These are phyloP conservation scores for Populus davidiana DNA, from an alignment of 345 rosid species.

Conservation along the genomic window DNA sequence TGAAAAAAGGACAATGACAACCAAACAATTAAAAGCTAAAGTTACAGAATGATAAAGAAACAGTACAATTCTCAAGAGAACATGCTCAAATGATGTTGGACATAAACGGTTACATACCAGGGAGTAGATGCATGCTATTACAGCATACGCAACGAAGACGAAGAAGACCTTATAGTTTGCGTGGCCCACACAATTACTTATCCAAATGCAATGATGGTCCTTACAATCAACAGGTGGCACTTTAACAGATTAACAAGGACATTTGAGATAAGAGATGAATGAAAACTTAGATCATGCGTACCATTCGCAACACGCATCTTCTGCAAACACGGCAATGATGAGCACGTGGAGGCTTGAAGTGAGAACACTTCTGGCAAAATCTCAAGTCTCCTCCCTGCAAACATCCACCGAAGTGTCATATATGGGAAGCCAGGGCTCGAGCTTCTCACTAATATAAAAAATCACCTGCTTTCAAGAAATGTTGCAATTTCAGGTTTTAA, in stretches of 20 bases:
- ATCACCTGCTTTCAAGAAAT: neutral
- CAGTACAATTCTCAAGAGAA: neutral
- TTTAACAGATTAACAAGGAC: slow-evolving; percentile 29
- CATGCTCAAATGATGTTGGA: neutral
- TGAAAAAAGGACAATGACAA: neutral
- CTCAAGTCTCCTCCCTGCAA: slow-evolving; percentile 91
- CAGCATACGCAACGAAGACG: slow-evolving; percentile 69
- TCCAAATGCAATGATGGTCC: slow-evolving; percentile 99
- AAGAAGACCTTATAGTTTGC: slow-evolving; percentile 91
- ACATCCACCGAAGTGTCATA: slow-evolving; percentile 18
- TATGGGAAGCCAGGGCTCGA: neutral
- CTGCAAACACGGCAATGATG: slow-evolving; percentile 94
- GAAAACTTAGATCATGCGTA: slow-evolving; percentile 34
- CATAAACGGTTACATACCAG: slow-evolving; percentile 47
- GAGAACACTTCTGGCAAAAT: slow-evolving; percentile 87
- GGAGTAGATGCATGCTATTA: slow-evolving; percentile 69
- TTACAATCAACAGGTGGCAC: slow-evolving; percentile 46
- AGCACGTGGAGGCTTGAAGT: slow-evolving; percentile 85
- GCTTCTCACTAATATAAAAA: neutral
- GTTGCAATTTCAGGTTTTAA: neutral
- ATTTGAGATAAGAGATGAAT: slow-evolving; percentile 18
- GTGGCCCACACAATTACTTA: slow-evolving; percentile 90
- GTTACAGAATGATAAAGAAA: neutral
- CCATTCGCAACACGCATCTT: slow-evolving; percentile 92
- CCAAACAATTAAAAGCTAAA: neutral